A percentile compares a stretch with the other conserved stretches of the same genome.
Conservation (phyloP, 2,329 filamentous ascomycete genomes). For the Fusarium agapanthi region DNA sequence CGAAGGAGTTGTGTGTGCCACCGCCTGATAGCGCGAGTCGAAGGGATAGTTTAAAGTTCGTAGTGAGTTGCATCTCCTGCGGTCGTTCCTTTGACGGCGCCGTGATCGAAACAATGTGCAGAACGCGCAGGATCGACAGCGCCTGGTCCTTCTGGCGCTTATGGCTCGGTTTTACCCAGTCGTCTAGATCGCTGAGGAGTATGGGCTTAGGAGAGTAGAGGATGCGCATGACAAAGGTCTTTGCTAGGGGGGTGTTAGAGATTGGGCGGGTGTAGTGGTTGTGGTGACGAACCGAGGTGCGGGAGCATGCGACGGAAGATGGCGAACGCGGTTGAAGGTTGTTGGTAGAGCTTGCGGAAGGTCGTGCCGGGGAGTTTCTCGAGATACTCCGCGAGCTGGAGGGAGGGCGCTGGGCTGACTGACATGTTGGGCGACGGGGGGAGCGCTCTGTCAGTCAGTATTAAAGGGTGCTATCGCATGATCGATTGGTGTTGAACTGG, state of each 20-base stretch:
- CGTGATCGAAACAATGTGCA: conserved; percentile 84
- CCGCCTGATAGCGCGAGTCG: conserved; percentile 88
- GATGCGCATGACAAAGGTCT: conserved; percentile 94
- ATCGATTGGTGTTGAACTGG: conserved; percentile 15
- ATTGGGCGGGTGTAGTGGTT: background rate
- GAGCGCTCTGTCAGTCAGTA: conserved; percentile 42
- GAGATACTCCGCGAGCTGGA: conserved; percentile 85
- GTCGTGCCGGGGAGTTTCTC: conserved; percentile 90
- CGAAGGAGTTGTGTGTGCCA: conserved; percentile 87
- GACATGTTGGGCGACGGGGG: conserved; percentile 54
- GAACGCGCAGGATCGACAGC: conserved; percentile 78
- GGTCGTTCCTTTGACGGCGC: conserved; percentile 67
- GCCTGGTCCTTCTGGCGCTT: conserved; percentile 81
- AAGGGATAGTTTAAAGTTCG: conserved; percentile 84
- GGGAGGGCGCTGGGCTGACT: conserved; percentile 57
- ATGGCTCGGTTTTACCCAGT: conserved; percentile 78
- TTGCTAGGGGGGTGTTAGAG: conserved; percentile 64
- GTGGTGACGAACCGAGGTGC: conserved; percentile 72
- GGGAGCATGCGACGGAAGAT: conserved; percentile 98
- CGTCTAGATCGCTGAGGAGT: conserved; percentile 80
- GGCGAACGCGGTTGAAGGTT: conserved; percentile 93
- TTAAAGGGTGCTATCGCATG: conserved; percentile 37
- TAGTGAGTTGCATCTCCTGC: conserved; percentile 78
- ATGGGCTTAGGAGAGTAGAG: conserved; percentile 89
- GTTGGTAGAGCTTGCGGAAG: conserved; percentile 91